These are phyloP conservation scores for Eucalyptus regnans DNA, from an alignment of 345 rosid species.

Conservation along the genomic window DNA sequence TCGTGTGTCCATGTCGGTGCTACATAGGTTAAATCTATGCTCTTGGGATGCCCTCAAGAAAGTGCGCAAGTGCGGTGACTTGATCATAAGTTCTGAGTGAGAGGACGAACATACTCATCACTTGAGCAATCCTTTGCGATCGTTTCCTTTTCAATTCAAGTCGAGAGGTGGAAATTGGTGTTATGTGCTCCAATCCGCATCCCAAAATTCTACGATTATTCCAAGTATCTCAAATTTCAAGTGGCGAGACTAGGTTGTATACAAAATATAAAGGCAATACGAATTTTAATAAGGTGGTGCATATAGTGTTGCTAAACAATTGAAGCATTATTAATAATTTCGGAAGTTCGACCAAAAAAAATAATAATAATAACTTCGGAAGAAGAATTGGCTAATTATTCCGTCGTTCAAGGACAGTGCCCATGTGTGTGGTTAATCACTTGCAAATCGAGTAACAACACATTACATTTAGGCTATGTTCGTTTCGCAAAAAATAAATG, in stretches of 20 bases:
- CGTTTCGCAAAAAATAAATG: fast-evolving
- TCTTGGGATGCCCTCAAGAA: background rate
- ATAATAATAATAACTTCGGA: background rate
- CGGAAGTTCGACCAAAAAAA: too few relatives aligned
- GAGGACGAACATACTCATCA: background rate
- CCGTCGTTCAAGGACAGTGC: background rate
- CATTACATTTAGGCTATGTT: background rate
- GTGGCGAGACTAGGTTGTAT: background rate
- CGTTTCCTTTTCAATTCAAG: background rate
- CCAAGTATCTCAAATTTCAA: background rate
- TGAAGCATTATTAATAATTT: background rate
- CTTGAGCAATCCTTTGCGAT: background rate
- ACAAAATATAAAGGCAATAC: background rate
- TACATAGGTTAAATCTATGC: background rate
- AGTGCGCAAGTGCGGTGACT: background rate
- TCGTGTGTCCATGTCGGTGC: too few relatives aligned
- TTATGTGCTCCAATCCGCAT: background rate
- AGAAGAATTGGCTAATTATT: background rate
- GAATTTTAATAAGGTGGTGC: background rate
- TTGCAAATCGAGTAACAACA: background rate
- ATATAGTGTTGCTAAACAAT: background rate
- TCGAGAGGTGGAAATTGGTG: background rate
- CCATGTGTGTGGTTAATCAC: background rate
- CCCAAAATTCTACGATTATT: background rate
- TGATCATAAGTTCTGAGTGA: background rate